phyloP scores from a whole-genome alignment of 2,329 filamentous ascomycete species.

The Emergomyces orientalis region DNA sequence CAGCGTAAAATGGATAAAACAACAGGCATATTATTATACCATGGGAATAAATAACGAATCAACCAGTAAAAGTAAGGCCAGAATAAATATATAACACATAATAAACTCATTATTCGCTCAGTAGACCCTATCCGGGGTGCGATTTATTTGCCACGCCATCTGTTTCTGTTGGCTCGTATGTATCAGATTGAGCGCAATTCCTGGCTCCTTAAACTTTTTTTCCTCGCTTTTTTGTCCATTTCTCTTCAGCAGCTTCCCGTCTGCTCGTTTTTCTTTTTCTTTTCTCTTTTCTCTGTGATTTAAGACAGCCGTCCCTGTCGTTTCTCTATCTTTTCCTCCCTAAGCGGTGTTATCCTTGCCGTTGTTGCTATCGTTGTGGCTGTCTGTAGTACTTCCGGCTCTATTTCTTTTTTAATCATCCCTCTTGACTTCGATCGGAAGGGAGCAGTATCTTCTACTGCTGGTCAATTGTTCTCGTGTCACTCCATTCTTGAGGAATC shows the following conservation, averaged over 20 bases:
- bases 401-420: neutral
- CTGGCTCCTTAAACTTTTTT: neutral
- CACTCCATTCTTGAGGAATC: neutral
- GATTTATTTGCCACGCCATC: neutral
- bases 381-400: too few relatives aligned
- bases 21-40: too few relatives aligned
- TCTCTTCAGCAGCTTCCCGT: neutral
- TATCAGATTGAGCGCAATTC: conserved; percentile 2
- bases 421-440: neutral
- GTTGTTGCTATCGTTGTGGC: neutral
- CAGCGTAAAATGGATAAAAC: too few relatives aligned
- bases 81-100: too few relatives aligned
- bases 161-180: neutral
- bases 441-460: neutral
- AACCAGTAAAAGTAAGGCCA: too few relatives aligned
- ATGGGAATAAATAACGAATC: neutral
- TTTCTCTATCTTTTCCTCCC: conserved; percentile 4
- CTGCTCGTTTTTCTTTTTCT: neutral
- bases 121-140: neutral
- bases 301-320: neutral
- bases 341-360: neutral
- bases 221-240: neutral
- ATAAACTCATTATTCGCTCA: too few relatives aligned
- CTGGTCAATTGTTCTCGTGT: neutral
- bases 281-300: neutral